Percentiles rank a stretch among this genome's conserved stretches.
Conservation (phyloP, 179 eudicot species). For the Nepenthes alata region DNA sequence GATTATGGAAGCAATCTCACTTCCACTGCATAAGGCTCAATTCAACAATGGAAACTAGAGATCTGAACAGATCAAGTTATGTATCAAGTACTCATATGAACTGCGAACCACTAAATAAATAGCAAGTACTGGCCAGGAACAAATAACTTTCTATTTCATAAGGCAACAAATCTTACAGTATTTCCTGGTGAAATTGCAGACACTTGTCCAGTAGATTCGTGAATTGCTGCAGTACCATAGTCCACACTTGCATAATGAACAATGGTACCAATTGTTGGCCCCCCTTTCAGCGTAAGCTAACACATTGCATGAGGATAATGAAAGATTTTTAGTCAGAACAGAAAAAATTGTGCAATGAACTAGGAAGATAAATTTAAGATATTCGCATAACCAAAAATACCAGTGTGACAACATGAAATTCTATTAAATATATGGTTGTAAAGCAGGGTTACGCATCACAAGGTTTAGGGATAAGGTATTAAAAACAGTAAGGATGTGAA, state of each 20-base stretch:
- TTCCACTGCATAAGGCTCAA: neutral
- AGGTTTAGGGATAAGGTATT: no score
- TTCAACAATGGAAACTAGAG: neutral
- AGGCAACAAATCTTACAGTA: conserved; percentile 34
- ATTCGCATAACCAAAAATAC: no score
- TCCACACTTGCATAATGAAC: conserved; percentile 54
- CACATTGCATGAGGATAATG: conserved; percentile 1
- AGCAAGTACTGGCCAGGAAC: neutral
- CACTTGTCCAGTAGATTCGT: conserved; percentile 49
- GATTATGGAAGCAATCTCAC: neutral
- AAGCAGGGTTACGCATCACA: no score
- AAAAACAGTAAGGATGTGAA: neutral
- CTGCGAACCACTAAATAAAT: neutral
- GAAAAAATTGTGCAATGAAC: neutral
- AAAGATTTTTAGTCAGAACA: neutral
- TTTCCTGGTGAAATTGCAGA: conserved; percentile 73
- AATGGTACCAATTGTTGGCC: conserved; percentile 51
- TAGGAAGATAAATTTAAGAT: no score
- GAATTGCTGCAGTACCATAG: conserved; percentile 38
- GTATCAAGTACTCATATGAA: neutral
- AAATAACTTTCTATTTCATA: neutral
- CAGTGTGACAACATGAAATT: no score
- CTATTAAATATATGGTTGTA: no score
- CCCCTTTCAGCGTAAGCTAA: conserved; percentile 66
- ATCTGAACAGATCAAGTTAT: neutral